Conservation (phyloP, 2,329 filamentous ascomycete genomes). For the Exophiala mesophila region DNA sequence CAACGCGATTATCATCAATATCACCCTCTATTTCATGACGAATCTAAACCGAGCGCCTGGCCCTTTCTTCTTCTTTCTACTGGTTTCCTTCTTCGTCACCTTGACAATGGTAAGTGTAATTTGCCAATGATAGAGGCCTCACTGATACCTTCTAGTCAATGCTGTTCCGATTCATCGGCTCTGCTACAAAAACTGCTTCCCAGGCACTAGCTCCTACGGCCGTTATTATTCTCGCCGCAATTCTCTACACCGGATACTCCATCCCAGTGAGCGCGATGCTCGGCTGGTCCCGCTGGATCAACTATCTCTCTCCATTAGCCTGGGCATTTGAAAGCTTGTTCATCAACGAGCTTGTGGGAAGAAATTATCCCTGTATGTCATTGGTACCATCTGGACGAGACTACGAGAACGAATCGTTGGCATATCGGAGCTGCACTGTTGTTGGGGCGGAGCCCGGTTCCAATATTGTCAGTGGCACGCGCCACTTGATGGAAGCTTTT, state of each 20-base stretch:
- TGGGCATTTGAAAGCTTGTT: slow-evolving; percentile 62
- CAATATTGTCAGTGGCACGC: slow-evolving; percentile 51
- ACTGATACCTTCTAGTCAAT: slow-evolving; percentile 27
- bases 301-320: slow-evolving; percentile 60
- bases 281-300: slow-evolving; percentile 64
- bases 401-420: slow-evolving; percentile 49
- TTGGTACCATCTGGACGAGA: slow-evolving; percentile 41
- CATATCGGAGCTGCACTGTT: slow-evolving; percentile 65
- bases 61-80: slow-evolving; percentile 77
- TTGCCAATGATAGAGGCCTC: slow-evolving; percentile 53
- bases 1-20: slow-evolving; percentile 70
- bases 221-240: slow-evolving; percentile 43
- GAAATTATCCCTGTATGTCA: slow-evolving; percentile 52
- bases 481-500: slow-evolving; percentile 52
- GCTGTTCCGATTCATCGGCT: slow-evolving; percentile 60
- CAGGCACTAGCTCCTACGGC: slow-evolving; percentile 54
- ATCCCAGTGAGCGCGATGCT: slow-evolving; percentile 56
- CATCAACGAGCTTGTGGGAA: slow-evolving; percentile 55
- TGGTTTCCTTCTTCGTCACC: slow-evolving; percentile 58
- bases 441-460: slow-evolving; percentile 54
- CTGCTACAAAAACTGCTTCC: slow-evolving; percentile 61
- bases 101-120: slow-evolving; percentile 55
- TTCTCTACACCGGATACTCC: slow-evolving; percentile 64
- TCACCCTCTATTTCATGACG: slow-evolving; percentile 81
- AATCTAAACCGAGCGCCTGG: slow-evolving; percentile 69